These are phyloP conservation scores for Dacryopinax primogenitus DNA, from an alignment of 768 basidiomycete species.

Conservation along the genomic window DNA sequence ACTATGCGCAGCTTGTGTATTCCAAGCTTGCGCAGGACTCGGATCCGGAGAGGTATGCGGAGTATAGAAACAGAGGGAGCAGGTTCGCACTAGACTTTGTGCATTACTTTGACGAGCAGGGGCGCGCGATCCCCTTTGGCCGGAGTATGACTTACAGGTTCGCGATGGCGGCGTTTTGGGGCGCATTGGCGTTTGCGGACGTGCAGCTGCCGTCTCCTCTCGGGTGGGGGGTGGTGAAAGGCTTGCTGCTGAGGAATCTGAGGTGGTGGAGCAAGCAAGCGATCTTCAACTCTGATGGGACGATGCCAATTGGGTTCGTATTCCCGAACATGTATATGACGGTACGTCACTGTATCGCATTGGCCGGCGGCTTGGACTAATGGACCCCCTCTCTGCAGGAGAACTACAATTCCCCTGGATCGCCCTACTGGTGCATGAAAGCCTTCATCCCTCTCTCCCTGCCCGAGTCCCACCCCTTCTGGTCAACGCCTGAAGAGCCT, in stretches of 20 bases:
- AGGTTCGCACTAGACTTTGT: constrained; percentile 57
- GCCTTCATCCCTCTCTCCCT: constrained; percentile 56
- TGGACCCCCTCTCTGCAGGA: constrained; percentile 24
- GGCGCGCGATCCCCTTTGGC: constrained; percentile 63
- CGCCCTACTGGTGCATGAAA: constrained; percentile 73
- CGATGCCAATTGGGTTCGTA: constrained; percentile 55
- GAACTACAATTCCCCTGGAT: constrained; percentile 68
- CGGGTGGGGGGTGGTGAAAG: constrained; percentile 64
- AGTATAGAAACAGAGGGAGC: constrained; percentile 49
- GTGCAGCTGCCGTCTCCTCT: constrained; percentile 54
- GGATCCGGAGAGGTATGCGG: constrained; percentile 51
- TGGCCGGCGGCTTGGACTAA: background rate
- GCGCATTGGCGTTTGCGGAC: constrained; percentile 58
- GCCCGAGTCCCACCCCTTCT: constrained; percentile 57
- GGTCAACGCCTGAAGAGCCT: constrained; percentile 51
- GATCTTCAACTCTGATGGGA: constrained; percentile 43
- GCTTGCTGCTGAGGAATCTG: constrained; percentile 56
- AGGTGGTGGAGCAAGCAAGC: constrained; percentile 57
- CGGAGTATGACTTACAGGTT: constrained; percentile 65
- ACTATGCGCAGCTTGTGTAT: constrained; percentile 59
- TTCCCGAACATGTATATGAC: constrained; percentile 66
- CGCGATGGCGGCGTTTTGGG: constrained; percentile 70
- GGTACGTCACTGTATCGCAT: constrained; percentile 18
- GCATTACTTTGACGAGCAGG: constrained; percentile 62
- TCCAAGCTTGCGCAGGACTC: constrained; percentile 49